Evolutionary conservation across 1,284 basidiomycete genomes (phyloP), one percentile per base, ranked within the genome.

Genomic region (Mycocalia duriaeana): DNA sequence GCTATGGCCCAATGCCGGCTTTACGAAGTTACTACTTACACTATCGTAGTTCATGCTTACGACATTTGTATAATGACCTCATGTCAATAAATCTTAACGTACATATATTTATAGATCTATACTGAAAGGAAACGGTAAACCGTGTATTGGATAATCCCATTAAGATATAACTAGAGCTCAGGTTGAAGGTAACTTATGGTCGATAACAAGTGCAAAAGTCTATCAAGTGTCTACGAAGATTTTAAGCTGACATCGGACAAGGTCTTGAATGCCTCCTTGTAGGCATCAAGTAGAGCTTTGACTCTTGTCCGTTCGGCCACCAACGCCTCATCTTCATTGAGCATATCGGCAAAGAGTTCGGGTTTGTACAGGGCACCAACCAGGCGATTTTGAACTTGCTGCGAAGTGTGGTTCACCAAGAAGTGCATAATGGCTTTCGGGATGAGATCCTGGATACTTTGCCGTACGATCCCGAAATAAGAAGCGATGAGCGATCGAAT

Each of bases 341-440:
- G 69, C 68, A 99, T 71, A 45, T 94, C 91, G 42, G 80, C 77
- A 62, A 99, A 99, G 49, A 98, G 68, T 13, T 94, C 89, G 0
- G 92, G 93, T 69, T 94, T 97, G 76, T 99, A 99, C 54, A 99
- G 67, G 45, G 85, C 76, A 22, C 92, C 82, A 23, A 99, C 96
- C 25, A 99, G 76, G 19, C 95, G 80, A 66, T 97, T 96, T 72
- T 99, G 96, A 28, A 99, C 92, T 22, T 91, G 88, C 62, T 97
- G 91, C 41, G 91, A 86, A n/a, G 93, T 94, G 63, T 92, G 82
- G 71, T 97, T 99, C 62, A 99, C 95, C 54, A 97, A 77, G 60
- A 94, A 81, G 69, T 94, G 92, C 91, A 94, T 94, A 70, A 94
- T 86, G 16, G 93, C 91, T 70, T 99, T 99, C 28, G 96, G 96